Percentiles rank a stretch among this genome's conserved stretches.
Conservation (phyloP, 768 basidiomycete genomes). For the Steccherinum ochraceum region DNA sequence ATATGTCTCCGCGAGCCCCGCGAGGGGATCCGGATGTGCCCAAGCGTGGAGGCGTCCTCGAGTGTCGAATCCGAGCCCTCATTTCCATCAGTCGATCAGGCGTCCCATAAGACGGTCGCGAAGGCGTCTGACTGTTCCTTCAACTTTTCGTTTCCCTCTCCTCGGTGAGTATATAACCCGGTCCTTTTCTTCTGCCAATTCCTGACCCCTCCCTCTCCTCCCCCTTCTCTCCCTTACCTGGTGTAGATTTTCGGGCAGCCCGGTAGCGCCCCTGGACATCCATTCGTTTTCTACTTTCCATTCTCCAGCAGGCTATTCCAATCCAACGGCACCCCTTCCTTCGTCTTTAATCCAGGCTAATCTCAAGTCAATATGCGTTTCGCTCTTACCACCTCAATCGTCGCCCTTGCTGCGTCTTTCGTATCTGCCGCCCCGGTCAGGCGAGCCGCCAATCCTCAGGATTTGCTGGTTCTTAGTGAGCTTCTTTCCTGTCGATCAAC, state of each 20-base stretch:
- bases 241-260: constrained; percentile 59
- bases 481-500: constrained; percentile 14
- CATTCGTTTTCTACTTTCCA: constrained; percentile 18
- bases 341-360: background rate
- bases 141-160: constrained; percentile 12
- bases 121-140: constrained; percentile 9
- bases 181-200: constrained; percentile 2
- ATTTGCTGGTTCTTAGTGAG: constrained; percentile 58
- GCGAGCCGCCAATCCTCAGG: constrained; percentile 31
- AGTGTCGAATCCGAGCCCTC: too few species aligned
- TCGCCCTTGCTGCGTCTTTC: constrained; percentile 21
- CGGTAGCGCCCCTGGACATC: constrained; percentile 57
- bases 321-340: constrained; percentile 15
- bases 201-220: constrained; percentile 5
- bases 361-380: constrained; percentile 16
- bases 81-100: constrained; percentile 5
- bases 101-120: constrained; percentile 9
- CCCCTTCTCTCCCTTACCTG: constrained; percentile 14
- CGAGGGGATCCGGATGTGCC: too few species aligned
- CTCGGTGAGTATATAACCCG: constrained; percentile 15
- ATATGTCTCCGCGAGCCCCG: background rate
- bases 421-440: constrained; percentile 19
- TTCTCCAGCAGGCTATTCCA: constrained; percentile 21
- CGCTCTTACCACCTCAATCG: constrained; percentile 13
- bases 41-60: too few species aligned